A percentile compares a stretch with the other conserved stretches of the same genome.
These are phyloP conservation scores for Suhomyces terraborum DNA, from an alignment of 1,139 yeast genomes.

Conservation along the genomic window DNA sequence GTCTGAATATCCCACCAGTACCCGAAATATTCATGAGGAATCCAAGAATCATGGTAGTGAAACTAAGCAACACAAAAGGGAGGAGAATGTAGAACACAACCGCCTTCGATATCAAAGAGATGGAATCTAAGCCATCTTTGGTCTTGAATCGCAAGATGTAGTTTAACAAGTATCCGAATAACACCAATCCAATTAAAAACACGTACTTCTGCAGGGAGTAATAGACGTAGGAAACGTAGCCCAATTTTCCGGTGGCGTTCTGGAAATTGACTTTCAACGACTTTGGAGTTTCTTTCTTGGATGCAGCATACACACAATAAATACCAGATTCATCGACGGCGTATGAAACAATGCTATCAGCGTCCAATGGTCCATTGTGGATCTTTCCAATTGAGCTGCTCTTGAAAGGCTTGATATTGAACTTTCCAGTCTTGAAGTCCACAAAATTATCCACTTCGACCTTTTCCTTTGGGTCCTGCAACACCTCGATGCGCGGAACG, in stretches of 20 bases:
- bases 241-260: conserved; percentile 34
- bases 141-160: conserved; percentile 32
- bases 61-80: conserved; percentile 24
- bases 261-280: conserved; percentile 24
- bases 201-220: conserved; percentile 25
- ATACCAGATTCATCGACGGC: conserved; percentile 30
- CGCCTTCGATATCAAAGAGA: conserved; percentile 38
- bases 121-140: conserved; percentile 34
- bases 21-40: conserved; percentile 24
- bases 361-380: conserved; percentile 12
- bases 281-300: conserved; percentile 20
- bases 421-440: conserved; percentile 13
- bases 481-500: conserved; percentile 24
- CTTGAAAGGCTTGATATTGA: conserved; percentile 7
- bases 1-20: conserved; percentile 20
- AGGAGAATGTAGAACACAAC: conserved; percentile 33
- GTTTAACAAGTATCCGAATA: conserved; percentile 29
- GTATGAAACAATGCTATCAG: conserved; percentile 17
- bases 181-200: conserved; percentile 19
- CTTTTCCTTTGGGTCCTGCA: conserved; percentile 15
- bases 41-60: conserved; percentile 17
- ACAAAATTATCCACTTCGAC: conserved; percentile 15
- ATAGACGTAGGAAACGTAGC: conserved; percentile 21
- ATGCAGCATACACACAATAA: conserved; percentile 39
- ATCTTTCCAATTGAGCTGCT: conserved; percentile 10